phyloP scores from a whole-genome alignment of 768 basidiomycete species.

The Leccinum obscurum region DNA sequence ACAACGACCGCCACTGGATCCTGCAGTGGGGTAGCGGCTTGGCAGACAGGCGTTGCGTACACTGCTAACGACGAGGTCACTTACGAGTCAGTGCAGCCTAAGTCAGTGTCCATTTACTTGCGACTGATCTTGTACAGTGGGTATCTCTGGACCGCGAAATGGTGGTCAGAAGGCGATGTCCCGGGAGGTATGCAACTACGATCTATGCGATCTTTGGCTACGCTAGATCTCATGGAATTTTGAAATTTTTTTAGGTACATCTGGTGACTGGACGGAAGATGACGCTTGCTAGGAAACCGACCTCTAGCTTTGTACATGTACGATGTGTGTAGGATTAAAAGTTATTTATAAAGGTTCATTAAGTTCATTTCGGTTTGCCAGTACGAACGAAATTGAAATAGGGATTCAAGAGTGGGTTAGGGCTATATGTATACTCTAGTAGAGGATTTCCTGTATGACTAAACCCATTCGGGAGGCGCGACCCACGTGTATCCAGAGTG shows the following conservation, averaged over 20 bases:
- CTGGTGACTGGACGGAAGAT: conserved; percentile 57
- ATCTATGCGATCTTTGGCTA: not conserved
- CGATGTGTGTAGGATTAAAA: conserved; percentile 1
- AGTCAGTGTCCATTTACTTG: conserved; percentile 1
- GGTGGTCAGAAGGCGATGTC: conserved; percentile 60
- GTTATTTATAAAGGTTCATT: not conserved
- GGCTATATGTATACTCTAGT: not conserved
- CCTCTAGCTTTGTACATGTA: not conserved
- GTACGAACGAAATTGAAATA: not conserved
- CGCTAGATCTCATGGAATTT: not conserved
- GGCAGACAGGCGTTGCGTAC: conserved; percentile 46
- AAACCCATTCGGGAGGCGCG: not conserved
- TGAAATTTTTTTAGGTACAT: conserved; percentile 36
- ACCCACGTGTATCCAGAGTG: not conserved
- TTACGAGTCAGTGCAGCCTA: conserved; percentile 43
- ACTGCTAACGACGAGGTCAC: conserved; percentile 51
- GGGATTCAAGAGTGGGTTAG: not conserved
- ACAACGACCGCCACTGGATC: conserved; percentile 31
- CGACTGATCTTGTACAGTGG: conserved; percentile 10
- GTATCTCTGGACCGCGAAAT: conserved; percentile 51
- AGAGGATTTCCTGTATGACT: not conserved
- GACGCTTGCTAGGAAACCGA: conserved; percentile 43
- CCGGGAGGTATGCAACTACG: conserved; percentile 39
- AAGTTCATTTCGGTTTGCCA: not conserved
- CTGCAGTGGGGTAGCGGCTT: conserved; percentile 52